Evolutionary conservation across 2,329 filamentous ascomycete species (phyloP).

Genomic region (Aspergillus novofumigatus): DNA sequence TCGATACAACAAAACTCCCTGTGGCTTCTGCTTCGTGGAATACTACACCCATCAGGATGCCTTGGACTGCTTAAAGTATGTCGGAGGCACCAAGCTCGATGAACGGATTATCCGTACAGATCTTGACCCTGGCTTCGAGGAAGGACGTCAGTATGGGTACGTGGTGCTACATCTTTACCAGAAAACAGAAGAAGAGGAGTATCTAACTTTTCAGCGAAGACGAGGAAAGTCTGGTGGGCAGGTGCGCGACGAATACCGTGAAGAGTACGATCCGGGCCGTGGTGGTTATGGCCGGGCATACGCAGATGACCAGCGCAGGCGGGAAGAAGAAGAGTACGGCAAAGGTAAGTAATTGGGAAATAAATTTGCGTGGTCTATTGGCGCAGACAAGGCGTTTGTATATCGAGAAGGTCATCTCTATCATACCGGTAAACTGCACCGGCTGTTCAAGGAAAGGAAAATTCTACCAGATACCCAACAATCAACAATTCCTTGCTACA

Average conservation of each 20-base stretch:
- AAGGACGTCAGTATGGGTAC: conserved; percentile 88
- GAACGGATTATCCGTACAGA: conserved; percentile 95
- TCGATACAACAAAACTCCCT: conserved; percentile 94
- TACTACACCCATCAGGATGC: conserved; percentile 98
- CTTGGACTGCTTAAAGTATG: conserved; percentile 96
- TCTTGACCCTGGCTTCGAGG: conserved; percentile 90
- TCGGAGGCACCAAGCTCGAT: conserved; percentile 95
- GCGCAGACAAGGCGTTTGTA: conserved; percentile 32
- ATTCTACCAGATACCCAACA: conserved; percentile 27
- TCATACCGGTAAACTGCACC: conserved; percentile 23
- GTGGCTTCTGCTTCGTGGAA: conserved; percentile 98
- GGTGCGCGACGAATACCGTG: conserved; percentile 94
- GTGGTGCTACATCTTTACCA: conserved; percentile 17
- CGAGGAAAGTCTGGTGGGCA: conserved; percentile 94
- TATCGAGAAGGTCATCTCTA: conserved; percentile 24
- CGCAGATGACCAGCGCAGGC: conserved; percentile 57
- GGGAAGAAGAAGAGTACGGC: conserved; percentile 58
- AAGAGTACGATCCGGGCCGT: conserved; percentile 92
- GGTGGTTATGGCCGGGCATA: conserved; percentile 82
- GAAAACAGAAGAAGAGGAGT: not conserved
- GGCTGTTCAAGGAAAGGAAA: conserved; percentile 15
- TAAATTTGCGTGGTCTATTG: conserved; percentile 15
- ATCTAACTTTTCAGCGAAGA: conserved; percentile 31
- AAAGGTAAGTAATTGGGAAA: conserved; percentile 46
- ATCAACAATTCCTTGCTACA: conserved; percentile 17